Percentiles rank a stretch among this genome's conserved stretches.
These are phyloP conservation scores for Penstemon davidsonii DNA, from an alignment of 257 asterid genomes.

Conservation along the genomic window DNA sequence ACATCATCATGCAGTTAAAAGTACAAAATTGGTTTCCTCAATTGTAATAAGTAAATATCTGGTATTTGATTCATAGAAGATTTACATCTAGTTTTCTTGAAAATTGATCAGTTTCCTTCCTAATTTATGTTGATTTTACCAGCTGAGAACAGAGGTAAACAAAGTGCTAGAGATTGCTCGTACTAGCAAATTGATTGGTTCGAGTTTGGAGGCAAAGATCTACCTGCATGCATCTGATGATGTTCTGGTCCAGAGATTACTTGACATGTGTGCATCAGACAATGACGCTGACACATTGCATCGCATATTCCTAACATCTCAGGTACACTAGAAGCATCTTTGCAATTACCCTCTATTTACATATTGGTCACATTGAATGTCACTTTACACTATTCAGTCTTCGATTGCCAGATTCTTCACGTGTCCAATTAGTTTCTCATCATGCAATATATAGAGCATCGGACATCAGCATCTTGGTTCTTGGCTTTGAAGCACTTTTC, in stretches of 20 bases:
- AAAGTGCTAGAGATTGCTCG: slow-evolving; percentile 94
- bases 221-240: slow-evolving; percentile 68
- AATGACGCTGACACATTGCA: slow-evolving; percentile 81
- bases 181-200: slow-evolving; percentile 74
- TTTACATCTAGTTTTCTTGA: too few relatives aligned
- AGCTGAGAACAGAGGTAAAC: slow-evolving; percentile 98
- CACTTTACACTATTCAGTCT: too few relatives aligned
- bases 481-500: too few relatives aligned
- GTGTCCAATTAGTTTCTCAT: too few relatives aligned
- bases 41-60: background rate
- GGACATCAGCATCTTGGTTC: too few relatives aligned
- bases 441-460: too few relatives aligned
- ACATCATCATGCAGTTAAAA: background rate
- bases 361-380: too few relatives aligned
- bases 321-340: slow-evolving; percentile 45
- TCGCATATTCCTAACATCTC: slow-evolving; percentile 88
- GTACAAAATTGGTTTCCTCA: background rate
- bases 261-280: slow-evolving; percentile 48
- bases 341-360: background rate
- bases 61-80: too few relatives aligned
- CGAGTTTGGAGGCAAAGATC: slow-evolving; percentile 92
- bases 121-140: slow-evolving; percentile 32
- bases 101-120: background rate
- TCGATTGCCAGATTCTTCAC: too few relatives aligned
- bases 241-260: slow-evolving; percentile 49